Base-by-base conservation (phyloP, 179 eudicot species). In the Vitellaria paradoxa region DNA sequence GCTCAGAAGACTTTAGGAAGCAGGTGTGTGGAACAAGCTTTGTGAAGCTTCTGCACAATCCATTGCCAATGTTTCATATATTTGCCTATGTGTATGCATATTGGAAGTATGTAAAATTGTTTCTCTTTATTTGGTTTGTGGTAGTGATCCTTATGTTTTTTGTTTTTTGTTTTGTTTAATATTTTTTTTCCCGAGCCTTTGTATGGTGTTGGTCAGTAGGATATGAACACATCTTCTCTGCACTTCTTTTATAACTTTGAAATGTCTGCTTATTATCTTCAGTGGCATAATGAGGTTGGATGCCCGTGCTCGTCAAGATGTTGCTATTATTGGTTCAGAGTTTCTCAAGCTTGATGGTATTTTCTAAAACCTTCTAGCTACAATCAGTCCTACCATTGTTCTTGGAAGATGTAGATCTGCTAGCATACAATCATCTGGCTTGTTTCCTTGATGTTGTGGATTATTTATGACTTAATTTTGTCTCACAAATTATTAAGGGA, bases 231-330 rank as follows among this genome's bases (percentile, higher is more conserved):
- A n/a, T n/a, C n/a, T n/a, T n/a, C n/a, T n/a, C n/a, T n/a, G n/a
- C n/a, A n/a, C 75, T 53, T 30, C n/a, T 60, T 65, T 64, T 37
- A 2, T 56, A 20, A 55, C 59, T 9, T 73, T 10, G 15, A 49
- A 53, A 21, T 23, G 18, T 77, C 75, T 69, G 45, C 53, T 11
- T 37, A 61, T 46, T 62, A 37, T 46, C 79, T 82, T 71, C 82
- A 95, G 99, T 63, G 90, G 97, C 79, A 86, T 95, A 81, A 88
- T 84, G 82, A 85, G 83, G 55, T 86, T 93, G 89, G 97, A 95
- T 86, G 97, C 95, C 56, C 97, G 99, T 77, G 99, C 88, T 73
- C 97, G 98, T 55, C 92, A 93, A 81, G 98, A 93, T 84, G 89
- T 95, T 73, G 96, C 97, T 49, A 87, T 95, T 78, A 81, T 95